Base-by-base conservation (phyloP, 176 grass and related monocot species). In the Eragrostis nindensis region DNA sequence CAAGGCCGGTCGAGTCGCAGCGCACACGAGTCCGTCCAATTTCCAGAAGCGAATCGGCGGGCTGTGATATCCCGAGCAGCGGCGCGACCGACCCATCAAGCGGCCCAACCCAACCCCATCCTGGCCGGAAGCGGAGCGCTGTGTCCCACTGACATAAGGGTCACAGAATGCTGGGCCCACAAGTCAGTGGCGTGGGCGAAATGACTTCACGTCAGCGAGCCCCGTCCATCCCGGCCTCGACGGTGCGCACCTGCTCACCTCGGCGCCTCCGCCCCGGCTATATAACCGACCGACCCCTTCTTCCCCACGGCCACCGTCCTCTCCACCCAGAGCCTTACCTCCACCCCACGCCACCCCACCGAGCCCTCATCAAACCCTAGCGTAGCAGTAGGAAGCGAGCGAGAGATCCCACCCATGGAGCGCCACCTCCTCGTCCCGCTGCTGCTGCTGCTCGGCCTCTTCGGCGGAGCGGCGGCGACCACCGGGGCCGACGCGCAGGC, bases 341-440 rank as follows among this genome's bases (percentile, higher is more conserved):
- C 30, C 76, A 53, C 46, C 11, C 3, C 56, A 13, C 56, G 22
- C 56, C 56, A 15, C 76, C 7, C 21, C 76, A 16, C 76, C 27
- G 43, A 78, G 62, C 62, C 45, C 44, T 78, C 62, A 21, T n/a
- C n/a, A 64, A 66, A 52, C 62, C 76, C 76, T 79, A 79, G 62
- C 62, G 44, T 36, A 56, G 54, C 56, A 10, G 47, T 50, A 60
- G 56, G 56, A 10, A 78, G 60, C 61, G 29, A 65, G 61, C 47
- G 70, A 53, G 70, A 77, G 74, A 12, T 21, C 76, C 59, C 75
- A 48, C 43, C 60, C 62, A 79, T 79, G 76, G 62, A 52, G 62
- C 21, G 46, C 54, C 54, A 13, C 44, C 25, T 1, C 62, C 62
- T 67, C 32, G 76, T 60, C 29, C 30, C 32, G 62, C 32, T 66